Evolutionary conservation across 208 protist species (phyloP), one percentile per base, ranked within the genome.

Genomic region (Lotmaria passim): DNA sequence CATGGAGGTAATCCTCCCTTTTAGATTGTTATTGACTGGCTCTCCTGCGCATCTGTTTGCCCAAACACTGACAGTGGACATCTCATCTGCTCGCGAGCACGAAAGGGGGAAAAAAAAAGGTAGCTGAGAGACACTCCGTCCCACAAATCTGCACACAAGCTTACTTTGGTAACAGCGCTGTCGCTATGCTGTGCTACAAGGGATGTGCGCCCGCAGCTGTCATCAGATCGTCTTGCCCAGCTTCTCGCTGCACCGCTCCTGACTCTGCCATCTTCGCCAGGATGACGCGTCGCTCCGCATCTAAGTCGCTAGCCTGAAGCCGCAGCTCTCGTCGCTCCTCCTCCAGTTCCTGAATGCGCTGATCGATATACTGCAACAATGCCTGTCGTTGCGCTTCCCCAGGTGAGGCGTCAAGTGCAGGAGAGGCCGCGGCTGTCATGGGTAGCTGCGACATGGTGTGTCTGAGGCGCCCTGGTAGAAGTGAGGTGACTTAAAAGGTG

Each of bases 261-360:
- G 34, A 19, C 39, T 46, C 59, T 17, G 50, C 19, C 39, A 61
- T 46, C 47, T 62, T 48, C 44, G 60, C 58, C 64, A 55, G 24
- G 52, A 73, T 48, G 74, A 77, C 48, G 46, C 39, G 46, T 3
- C 39, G 55, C 39, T 77, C 72, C 28, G 74, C 75, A 15, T 81
- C 34, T 31, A 90, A 59, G 24, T 71, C 73, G 38, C 65, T 75
- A 59, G 82, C 66, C 53, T 84, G 82, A 39, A 74, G 77, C 28
- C 62, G 71, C 61, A 93, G 58, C 52, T 81, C 68, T 14, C 60
- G 23, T 55, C 64, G 78, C 61, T 94, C 83, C 34, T 81, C 73
- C 50, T 90, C 81, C 11, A 91, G 75, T 11, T 81, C 65, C 21
- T 74, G 59, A 34, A 87, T 82, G n/a, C 77, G 62, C 38, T 43